phyloP scores from a whole-genome alignment of 2,329 filamentous ascomycete genomes.

The Dryadomyces quercivorus region DNA sequence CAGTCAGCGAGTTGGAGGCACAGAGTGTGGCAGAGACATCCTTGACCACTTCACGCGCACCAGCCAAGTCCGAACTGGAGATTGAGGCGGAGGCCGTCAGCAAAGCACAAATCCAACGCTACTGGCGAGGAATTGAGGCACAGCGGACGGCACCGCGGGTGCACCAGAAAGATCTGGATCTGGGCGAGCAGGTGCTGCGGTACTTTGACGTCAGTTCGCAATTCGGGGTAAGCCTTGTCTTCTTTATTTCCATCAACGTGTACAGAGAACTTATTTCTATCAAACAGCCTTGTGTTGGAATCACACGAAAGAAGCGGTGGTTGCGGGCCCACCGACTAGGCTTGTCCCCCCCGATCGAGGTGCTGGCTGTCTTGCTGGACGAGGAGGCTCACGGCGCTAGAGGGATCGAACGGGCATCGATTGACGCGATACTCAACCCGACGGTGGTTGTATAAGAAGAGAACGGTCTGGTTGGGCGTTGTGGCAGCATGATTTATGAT shows the following conservation, averaged over 20 bases:
- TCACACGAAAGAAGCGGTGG: slow-evolving; percentile 73
- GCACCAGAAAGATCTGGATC: slow-evolving; percentile 61
- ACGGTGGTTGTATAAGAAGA: slow-evolving; percentile 15
- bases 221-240: slow-evolving; percentile 65
- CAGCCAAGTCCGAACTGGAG: slow-evolving; percentile 36
- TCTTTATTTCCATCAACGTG: neutral
- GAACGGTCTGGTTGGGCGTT: neutral
- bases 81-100: slow-evolving; percentile 51
- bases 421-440: slow-evolving; percentile 54
- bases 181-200: slow-evolving; percentile 75
- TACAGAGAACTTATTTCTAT: neutral
- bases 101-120: slow-evolving; percentile 57
- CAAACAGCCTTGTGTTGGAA: slow-evolving; percentile 73
- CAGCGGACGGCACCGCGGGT: slow-evolving; percentile 56
- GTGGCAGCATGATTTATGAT: neutral
- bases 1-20: slow-evolving; percentile 3
- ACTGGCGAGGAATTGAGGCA: slow-evolving; percentile 65
- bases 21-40: neutral
- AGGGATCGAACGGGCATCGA: slow-evolving; percentile 54
- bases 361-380: slow-evolving; percentile 70
- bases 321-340: slow-evolving; percentile 71
- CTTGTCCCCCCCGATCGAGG: slow-evolving; percentile 79
- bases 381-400: slow-evolving; percentile 47
- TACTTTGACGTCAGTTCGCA: slow-evolving; percentile 89
- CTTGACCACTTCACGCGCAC: slow-evolving; percentile 12